These are phyloP conservation scores for Aspergillus chevalieri DNA, from an alignment of 2,329 filamentous ascomycete species.

Conservation along the genomic window DNA sequence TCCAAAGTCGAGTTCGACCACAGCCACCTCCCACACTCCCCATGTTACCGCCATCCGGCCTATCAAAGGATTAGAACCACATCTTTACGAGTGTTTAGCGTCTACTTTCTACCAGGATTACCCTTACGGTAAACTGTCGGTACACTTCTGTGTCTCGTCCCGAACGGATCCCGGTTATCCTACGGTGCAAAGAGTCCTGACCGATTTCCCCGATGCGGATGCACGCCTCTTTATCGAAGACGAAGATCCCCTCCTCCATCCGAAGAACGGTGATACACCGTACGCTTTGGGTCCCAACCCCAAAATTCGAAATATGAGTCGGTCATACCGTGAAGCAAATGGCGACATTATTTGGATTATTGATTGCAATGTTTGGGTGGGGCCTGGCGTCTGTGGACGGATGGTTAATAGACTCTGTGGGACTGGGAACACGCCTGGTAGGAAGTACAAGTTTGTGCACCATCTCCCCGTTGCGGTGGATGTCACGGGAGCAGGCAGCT, in stretches of 20 bases:
- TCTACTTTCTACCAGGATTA: constrained; percentile 80
- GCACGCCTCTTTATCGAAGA: constrained; percentile 71
- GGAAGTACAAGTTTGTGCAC: constrained; percentile 82
- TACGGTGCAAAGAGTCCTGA: constrained; percentile 63
- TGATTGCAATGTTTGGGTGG: constrained; percentile 95
- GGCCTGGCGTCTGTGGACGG: constrained; percentile 67
- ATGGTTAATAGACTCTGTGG: constrained; percentile 88
- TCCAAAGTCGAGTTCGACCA: constrained; percentile 35
- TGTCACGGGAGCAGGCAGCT: constrained; percentile 34
- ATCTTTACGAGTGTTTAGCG: constrained; percentile 85
- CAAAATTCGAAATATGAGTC: constrained; percentile 96
- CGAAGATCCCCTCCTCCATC: constrained; percentile 65
- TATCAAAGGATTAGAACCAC: constrained; percentile 84
- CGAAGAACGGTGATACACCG: constrained; percentile 32
- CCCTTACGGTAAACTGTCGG: constrained; percentile 65
- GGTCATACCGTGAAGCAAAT: constrained; percentile 81
- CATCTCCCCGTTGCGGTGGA: constrained; percentile 89
- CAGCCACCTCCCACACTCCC: constrained; percentile 50
- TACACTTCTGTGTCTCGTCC: constrained; percentile 76
- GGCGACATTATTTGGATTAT: constrained; percentile 89
- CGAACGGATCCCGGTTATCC: constrained; percentile 70
- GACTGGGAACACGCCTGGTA: constrained; percentile 42
- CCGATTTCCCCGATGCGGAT: constrained; percentile 67
- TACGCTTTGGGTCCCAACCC: constrained; percentile 81
- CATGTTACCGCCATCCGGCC: constrained; percentile 88